A percentile compares a stretch with the other conserved stretches of the same genome.
phyloP scores from a whole-genome alignment of 257 asterid genomes.

The Phtheirospermum japonicum region DNA sequence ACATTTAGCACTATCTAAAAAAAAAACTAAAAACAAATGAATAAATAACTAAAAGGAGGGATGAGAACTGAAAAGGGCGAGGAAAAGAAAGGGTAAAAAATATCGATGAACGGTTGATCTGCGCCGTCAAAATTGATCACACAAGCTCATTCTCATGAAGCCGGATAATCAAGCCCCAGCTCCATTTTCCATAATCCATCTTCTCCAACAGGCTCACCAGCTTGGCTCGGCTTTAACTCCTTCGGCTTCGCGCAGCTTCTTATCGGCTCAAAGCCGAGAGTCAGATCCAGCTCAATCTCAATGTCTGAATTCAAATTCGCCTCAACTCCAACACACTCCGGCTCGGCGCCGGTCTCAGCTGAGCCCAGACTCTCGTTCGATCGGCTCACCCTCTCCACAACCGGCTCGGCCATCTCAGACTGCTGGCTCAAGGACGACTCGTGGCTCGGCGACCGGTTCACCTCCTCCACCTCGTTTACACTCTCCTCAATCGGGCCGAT shows the following conservation, averaged over 20 bases:
- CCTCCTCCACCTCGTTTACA: constrained; percentile 30
- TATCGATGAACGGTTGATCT: too few species aligned
- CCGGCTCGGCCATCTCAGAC: constrained; percentile 40
- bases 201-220: constrained; percentile 20
- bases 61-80: too few species aligned
- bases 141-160: constrained; percentile 10
- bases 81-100: too few species aligned
- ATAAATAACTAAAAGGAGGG: not conserved
- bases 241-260: constrained; percentile 32
- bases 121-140: constrained; percentile 44
- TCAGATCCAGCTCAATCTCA: constrained; percentile 62
- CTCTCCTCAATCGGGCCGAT: constrained; percentile 29
- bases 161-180: constrained; percentile 49
- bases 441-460: constrained; percentile 58
- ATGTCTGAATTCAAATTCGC: constrained; percentile 23
- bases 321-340: constrained; percentile 25
- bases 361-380: constrained; percentile 38
- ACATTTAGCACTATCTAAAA: not conserved
- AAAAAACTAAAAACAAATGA: too few species aligned
- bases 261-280: constrained; percentile 55
- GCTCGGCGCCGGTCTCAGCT: constrained; percentile 34
- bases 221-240: constrained; percentile 22
- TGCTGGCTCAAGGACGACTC: constrained; percentile 77
- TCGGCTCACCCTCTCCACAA: constrained; percentile 29
- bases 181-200: constrained; percentile 48